These are phyloP conservation scores for Backusella morwellensis DNA, from an alignment of 192 early-diverging fungal species.

Conservation along the genomic window DNA sequence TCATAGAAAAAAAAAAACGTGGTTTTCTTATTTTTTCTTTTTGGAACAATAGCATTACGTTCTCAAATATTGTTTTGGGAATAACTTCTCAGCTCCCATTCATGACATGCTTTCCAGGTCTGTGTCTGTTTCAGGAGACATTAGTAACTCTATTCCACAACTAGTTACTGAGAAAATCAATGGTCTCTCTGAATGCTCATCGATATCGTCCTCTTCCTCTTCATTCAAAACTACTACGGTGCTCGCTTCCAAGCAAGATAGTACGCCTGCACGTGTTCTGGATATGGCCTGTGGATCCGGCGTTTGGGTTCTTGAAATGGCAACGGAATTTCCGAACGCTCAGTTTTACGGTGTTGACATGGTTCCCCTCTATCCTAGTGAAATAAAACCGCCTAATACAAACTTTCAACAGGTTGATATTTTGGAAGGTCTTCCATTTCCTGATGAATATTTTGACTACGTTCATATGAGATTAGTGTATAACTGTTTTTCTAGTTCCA, in stretches of 20 bases:
- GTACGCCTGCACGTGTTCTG: not conserved
- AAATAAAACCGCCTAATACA: conserved; percentile 25
- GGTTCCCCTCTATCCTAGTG: conserved; percentile 27
- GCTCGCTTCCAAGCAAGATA: not conserved
- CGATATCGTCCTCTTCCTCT: not conserved
- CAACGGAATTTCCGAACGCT: conserved; percentile 30
- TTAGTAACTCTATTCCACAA: not conserved
- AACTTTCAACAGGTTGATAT: conserved; percentile 20
- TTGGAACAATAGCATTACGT: conserved; percentile 13
- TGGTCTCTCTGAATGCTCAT: not conserved
- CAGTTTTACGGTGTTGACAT: conserved; percentile 35
- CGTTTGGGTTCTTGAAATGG: conserved; percentile 38
- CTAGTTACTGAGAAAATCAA: not conserved
- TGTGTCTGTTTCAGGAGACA: conserved; percentile 2
- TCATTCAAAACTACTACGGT: not conserved
- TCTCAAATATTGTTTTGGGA: conserved; percentile 16
- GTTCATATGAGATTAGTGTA: conserved; percentile 26
- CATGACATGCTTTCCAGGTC: conserved; percentile 5
- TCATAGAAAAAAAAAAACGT: not conserved
- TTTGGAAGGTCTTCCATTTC: conserved; percentile 5
- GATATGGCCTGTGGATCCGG: conserved; percentile 13
- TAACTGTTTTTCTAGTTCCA: conserved; percentile 17
- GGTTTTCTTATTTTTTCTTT: not conserved
- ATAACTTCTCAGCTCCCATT: conserved; percentile 29
- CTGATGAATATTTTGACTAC: conserved; percentile 31